Conservation (phyloP, 2,329 filamentous ascomycete genomes). For the Calonectria montana region DNA sequence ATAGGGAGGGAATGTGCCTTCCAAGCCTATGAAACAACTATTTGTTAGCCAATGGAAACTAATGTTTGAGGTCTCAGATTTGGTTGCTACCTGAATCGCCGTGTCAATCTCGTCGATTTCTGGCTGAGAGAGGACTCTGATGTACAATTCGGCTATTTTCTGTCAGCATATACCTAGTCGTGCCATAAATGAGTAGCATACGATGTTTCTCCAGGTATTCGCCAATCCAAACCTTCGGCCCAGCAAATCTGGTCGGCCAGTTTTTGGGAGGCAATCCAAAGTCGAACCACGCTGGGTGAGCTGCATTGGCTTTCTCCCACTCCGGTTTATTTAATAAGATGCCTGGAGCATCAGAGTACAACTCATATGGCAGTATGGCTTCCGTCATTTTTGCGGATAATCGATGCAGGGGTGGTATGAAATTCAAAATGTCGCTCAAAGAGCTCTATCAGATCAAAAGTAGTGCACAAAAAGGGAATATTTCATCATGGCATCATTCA, state of each 20-base stretch:
- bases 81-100: not conserved
- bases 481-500: not conserved
- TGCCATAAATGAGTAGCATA: not conserved
- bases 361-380: not conserved
- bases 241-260: not conserved
- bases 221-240: not conserved
- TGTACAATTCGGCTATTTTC: not conserved
- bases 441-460: not conserved
- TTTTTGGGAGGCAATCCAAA: not conserved
- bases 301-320: slow-evolving; percentile 4
- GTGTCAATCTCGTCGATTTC: slow-evolving; percentile 8
- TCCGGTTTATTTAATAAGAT: not conserved
- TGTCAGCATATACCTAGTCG: not conserved
- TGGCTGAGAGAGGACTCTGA: not conserved
- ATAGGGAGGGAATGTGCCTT: not conserved
- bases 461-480: not conserved
- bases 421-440: too few species aligned
- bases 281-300: not conserved
- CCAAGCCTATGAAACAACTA: not conserved
- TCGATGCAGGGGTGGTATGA: not conserved
- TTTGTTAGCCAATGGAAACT: not conserved
- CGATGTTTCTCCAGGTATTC: not conserved
- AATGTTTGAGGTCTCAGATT: too few species aligned
- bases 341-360: slow-evolving; percentile 4
- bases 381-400: not conserved